A percentile compares a stretch with the other conserved stretches of the same genome.
Evolutionary conservation across 805 yeast genomes (phyloP).

Genomic region (Clavispora santaluciae): DNA sequence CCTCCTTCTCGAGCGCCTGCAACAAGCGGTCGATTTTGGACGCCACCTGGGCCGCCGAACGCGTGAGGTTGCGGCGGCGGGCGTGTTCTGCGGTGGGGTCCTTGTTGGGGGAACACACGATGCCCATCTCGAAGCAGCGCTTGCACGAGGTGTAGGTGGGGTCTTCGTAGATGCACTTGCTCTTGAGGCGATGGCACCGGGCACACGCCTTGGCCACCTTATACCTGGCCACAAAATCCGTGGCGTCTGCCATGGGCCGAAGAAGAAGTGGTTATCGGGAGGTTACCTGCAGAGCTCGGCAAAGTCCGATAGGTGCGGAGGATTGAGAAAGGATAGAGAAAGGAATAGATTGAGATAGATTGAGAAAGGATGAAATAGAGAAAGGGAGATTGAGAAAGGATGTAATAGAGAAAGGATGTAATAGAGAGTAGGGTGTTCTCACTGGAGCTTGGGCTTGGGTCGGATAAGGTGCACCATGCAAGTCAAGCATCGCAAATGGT

Average conservation of each 20-base stretch:
- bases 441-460: too few species aligned
- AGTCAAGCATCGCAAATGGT: too few species aligned
- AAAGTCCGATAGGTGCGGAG: not conserved
- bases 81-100: conserved; percentile 46
- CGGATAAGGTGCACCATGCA: too few species aligned
- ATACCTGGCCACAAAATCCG: conserved; percentile 20
- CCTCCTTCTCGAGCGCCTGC: conserved; percentile 3
- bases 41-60: conserved; percentile 2
- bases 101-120: conserved; percentile 45
- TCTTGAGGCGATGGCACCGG: conserved; percentile 48
- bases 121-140: conserved; percentile 40
- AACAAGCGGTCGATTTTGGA: conserved; percentile 2
- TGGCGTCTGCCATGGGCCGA: not conserved
- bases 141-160: conserved; percentile 41
- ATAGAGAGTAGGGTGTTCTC: too few species aligned
- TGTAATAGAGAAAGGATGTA: too few species aligned
- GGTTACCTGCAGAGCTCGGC: not conserved
- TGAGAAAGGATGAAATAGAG: too few species aligned
- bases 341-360: too few species aligned
- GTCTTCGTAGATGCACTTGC: conserved; percentile 48
- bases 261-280: not conserved
- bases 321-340: not conserved
- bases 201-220: conserved; percentile 51
- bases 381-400: too few species aligned
- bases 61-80: conserved; percentile 1